These are phyloP conservation scores for Ascochyta rabiei DNA, from an alignment of 2,329 filamentous ascomycete genomes.

Conservation along the genomic window DNA sequence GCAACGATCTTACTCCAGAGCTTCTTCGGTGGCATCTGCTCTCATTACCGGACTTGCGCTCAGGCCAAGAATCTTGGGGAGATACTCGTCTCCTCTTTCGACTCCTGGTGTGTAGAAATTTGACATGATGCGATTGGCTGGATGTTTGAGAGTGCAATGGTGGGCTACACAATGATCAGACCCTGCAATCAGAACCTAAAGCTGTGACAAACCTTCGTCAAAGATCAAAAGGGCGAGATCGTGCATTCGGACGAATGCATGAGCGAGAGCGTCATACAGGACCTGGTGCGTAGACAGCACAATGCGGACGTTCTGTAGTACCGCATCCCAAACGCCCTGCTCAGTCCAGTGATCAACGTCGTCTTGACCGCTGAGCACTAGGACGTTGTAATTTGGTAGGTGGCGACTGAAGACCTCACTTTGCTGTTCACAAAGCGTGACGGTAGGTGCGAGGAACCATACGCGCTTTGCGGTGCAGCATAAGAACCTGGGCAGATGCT, in stretches of 20 bases:
- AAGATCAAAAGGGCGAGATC: slow-evolving; percentile 74
- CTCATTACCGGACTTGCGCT: slow-evolving; percentile 79
- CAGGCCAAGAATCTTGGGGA: slow-evolving; percentile 76
- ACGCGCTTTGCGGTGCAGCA: slow-evolving; percentile 41
- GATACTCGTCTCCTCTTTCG: slow-evolving; percentile 9
- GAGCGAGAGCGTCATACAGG: slow-evolving; percentile 73
- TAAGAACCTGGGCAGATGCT: neutral
- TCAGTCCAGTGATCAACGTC: slow-evolving; percentile 76
- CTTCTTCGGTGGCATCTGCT: slow-evolving; percentile 56
- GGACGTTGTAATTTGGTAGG: slow-evolving; percentile 60
- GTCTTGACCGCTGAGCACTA: slow-evolving; percentile 70
- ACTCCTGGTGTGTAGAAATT: slow-evolving; percentile 68
- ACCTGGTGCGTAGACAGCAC: slow-evolving; percentile 80
- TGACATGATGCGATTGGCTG: slow-evolving; percentile 74
- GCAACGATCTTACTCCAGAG: slow-evolving; percentile 53
- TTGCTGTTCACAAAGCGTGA: slow-evolving; percentile 55
- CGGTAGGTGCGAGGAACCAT: slow-evolving; percentile 56
- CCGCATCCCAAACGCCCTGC: slow-evolving; percentile 68
- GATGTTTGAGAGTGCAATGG: slow-evolving; percentile 69
- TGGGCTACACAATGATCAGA: slow-evolving; percentile 63
- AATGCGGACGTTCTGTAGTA: slow-evolving; percentile 69
- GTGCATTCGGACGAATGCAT: slow-evolving; percentile 73
- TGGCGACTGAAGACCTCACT: slow-evolving; percentile 41
- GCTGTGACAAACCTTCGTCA: slow-evolving; percentile 68
- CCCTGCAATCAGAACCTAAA: neutral